phyloP scores from a whole-genome alignment of 306 rosid genomes.

The Sindora glabra region DNA sequence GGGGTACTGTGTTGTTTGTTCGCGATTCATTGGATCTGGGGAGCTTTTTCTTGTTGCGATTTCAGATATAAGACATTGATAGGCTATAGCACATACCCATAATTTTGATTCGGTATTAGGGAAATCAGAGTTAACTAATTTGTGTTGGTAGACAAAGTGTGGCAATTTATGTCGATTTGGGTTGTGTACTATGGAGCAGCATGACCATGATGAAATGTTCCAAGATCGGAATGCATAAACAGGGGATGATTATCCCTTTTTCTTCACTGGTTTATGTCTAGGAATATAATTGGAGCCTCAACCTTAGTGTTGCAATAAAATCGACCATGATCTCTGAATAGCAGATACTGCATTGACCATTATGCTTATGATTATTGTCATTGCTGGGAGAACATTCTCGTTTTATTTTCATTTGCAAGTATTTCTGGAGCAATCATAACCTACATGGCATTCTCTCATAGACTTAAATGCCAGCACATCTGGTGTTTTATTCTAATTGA shows the following conservation, averaged over 20 bases:
- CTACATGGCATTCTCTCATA: background rate
- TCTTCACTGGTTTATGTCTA: background rate
- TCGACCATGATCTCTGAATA: background rate
- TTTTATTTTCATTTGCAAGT: background rate
- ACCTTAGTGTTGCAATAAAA: background rate
- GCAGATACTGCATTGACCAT: too few relatives aligned
- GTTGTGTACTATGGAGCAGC: background rate
- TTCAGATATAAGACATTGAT: background rate
- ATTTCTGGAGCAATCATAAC: background rate
- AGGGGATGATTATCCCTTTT: background rate
- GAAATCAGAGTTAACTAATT: background rate
- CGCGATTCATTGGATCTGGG: background rate
- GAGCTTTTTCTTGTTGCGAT: too few relatives aligned
- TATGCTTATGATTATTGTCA: background rate
- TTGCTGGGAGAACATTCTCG: background rate
- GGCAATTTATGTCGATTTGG: background rate
- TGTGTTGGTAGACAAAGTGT: background rate
- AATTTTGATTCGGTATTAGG: background rate
- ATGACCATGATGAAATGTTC: background rate
- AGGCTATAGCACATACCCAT: background rate
- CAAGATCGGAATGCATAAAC: background rate
- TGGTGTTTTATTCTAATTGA: conserved; percentile 9
- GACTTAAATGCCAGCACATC: background rate
- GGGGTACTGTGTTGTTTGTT: background rate
- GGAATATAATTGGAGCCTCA: background rate